Percentiles rank a stretch among this genome's conserved stretches.
These are phyloP conservation scores for Dalbergia cochinchinensis DNA, from an alignment of 306 rosid species.

Conservation along the genomic window DNA sequence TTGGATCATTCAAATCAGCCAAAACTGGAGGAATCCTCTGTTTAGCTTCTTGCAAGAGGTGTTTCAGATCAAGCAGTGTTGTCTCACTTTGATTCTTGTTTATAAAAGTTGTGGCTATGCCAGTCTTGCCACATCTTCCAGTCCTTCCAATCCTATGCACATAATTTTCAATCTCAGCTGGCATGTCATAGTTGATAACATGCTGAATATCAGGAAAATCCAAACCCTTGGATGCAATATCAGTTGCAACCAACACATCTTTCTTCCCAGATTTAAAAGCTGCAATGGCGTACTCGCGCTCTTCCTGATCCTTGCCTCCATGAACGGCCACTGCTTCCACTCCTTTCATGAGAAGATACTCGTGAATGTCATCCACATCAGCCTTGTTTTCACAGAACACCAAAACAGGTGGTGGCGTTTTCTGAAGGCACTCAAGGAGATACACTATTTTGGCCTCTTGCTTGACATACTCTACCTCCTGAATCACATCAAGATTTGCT, in stretches of 20 bases:
- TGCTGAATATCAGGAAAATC: conserved; percentile 98
- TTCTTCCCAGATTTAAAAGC: conserved; percentile 83
- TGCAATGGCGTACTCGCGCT: conserved; percentile 85
- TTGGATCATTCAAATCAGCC: conserved; percentile 89
- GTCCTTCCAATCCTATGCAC: conserved; percentile 98
- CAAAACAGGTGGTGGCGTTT: conserved; percentile 90
- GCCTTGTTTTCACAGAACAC: conserved; percentile 94
- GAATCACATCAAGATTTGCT: conserved; percentile 90
- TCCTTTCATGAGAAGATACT: conserved; percentile 93
- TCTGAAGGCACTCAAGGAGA: conserved; percentile 89
- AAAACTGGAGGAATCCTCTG: conserved; percentile 96
- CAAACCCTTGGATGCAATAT: conserved; percentile 94
- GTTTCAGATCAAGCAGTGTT: conserved; percentile 92
- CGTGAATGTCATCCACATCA: conserved; percentile 94
- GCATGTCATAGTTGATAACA: conserved; percentile 95
- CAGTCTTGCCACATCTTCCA: conserved; percentile 94
- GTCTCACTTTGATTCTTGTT: conserved; percentile 97
- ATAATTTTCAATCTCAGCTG: conserved; percentile 93
- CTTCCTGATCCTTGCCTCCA: conserved; percentile 98
- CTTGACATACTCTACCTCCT: conserved; percentile 93
- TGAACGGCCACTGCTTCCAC: conserved; percentile 96
- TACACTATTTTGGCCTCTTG: conserved; percentile 94
- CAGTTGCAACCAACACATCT: conserved; percentile 97
- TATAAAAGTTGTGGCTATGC: conserved; percentile 91
- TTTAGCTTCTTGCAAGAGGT: conserved; percentile 95